These are phyloP conservation scores for Pseudophaeomoniella oleicola DNA, from an alignment of 2,329 filamentous ascomycete species.

Conservation along the genomic window DNA sequence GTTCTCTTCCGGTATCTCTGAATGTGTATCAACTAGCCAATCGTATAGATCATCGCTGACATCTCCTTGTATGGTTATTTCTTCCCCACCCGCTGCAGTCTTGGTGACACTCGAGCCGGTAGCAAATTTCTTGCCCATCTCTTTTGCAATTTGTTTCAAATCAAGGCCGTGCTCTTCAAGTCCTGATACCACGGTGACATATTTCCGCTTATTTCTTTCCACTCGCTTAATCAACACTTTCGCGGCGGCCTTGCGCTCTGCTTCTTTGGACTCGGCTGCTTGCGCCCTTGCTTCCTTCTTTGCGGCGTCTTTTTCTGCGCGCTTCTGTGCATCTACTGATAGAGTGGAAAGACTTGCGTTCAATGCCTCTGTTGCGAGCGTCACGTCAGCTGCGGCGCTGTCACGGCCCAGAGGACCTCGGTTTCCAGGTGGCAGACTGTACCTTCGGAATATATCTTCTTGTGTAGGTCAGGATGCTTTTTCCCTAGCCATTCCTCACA, in stretches of 20 bases:
- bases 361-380: slow-evolving; percentile 48
- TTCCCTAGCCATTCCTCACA: slow-evolving; percentile 90
- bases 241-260: slow-evolving; percentile 66
- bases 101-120: slow-evolving; percentile 90
- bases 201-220: slow-evolving; percentile 96
- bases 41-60: slow-evolving; percentile 89
- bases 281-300: slow-evolving; percentile 96
- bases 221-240: slow-evolving; percentile 89
- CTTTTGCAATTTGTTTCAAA: slow-evolving; percentile 90
- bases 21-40: slow-evolving; percentile 78
- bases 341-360: slow-evolving; percentile 73
- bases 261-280: slow-evolving; percentile 68
- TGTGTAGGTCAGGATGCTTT: slow-evolving; percentile 59
- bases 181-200: slow-evolving; percentile 80
- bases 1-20: slow-evolving; percentile 85
- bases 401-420: slow-evolving; percentile 1
- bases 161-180: slow-evolving; percentile 84
- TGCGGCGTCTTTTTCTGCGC: slow-evolving; percentile 85
- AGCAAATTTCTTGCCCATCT: slow-evolving; percentile 96
- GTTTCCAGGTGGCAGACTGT: slow-evolving; percentile 16
- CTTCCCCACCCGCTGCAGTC: slow-evolving; percentile 69
- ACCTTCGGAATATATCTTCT: slow-evolving; percentile 76
- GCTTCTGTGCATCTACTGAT: slow-evolving; percentile 81
- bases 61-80: slow-evolving; percentile 96
- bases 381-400: slow-evolving; percentile 1